Evolutionary conservation across 176 grass and related monocot species (phyloP).

Genomic region (Urochloa ruziziensis): DNA sequence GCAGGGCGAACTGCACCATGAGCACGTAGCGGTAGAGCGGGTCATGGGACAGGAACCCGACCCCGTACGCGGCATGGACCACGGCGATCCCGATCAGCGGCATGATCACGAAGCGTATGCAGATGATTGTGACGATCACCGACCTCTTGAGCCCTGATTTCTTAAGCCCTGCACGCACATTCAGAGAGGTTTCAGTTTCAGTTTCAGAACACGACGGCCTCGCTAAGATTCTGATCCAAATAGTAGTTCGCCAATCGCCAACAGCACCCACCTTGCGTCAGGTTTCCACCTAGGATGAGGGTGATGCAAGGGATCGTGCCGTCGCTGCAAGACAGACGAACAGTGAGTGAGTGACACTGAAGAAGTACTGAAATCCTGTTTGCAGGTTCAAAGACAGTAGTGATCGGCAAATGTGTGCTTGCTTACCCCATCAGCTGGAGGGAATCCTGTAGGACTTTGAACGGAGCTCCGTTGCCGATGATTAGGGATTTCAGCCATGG

Average conservation of each 20-base stretch:
- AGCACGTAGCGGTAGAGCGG: slow-evolving; percentile 79
- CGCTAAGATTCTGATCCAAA: not conserved
- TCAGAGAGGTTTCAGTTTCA: not conserved
- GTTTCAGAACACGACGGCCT: not conserved
- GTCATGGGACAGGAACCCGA: slow-evolving; percentile 67
- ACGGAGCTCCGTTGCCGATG: slow-evolving; percentile 46
- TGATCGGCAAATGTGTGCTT: not conserved
- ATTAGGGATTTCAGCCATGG: slow-evolving; percentile 69
- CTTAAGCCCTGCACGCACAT: slow-evolving; percentile 41
- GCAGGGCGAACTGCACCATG: slow-evolving; percentile 82
- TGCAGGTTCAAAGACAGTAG: not conserved
- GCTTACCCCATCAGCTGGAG: slow-evolving; percentile 71
- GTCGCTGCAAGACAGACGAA: slow-evolving; percentile 39
- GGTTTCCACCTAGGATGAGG: slow-evolving; percentile 89
- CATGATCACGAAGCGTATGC: slow-evolving; percentile 61
- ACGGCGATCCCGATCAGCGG: slow-evolving; percentile 67
- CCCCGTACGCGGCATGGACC: slow-evolving; percentile 41
- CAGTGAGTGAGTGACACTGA: not conserved
- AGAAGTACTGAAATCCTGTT: not conserved
- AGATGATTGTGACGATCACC: slow-evolving; percentile 58
- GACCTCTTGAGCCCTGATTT: slow-evolving; percentile 52
- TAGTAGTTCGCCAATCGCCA: not conserved
- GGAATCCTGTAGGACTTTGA: slow-evolving; percentile 64
- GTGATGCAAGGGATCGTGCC: slow-evolving; percentile 85
- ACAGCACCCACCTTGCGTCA: slow-evolving; percentile 54